These are phyloP conservation scores for Phyllosticta citrichinensis DNA, from an alignment of 2,329 filamentous ascomycete species.

Conservation along the genomic window DNA sequence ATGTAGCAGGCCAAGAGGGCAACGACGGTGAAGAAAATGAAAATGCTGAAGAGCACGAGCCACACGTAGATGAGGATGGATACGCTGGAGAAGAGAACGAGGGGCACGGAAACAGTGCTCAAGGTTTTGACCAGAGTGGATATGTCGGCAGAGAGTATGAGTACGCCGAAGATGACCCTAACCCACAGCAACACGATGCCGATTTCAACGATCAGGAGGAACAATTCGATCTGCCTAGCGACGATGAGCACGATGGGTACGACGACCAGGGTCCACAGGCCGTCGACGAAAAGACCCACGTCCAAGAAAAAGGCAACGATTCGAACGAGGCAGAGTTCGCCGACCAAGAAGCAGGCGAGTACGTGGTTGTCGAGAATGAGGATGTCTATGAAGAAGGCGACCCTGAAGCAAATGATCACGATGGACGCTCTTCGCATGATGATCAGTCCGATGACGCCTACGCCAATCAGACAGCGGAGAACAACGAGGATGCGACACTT, in stretches of 20 bases:
- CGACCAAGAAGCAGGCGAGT: background rate
- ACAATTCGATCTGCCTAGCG: background rate
- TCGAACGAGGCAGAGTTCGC: background rate
- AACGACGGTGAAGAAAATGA: background rate
- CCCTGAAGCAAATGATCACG: background rate
- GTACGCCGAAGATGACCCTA: conserved; percentile 3
- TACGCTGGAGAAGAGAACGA: background rate
- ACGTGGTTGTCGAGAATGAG: conserved; percentile 3
- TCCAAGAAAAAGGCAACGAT: background rate
- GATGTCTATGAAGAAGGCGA: background rate
- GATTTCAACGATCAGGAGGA: background rate
- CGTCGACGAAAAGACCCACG: background rate
- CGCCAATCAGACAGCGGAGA: conserved; percentile 5
- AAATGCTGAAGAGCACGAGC: background rate
- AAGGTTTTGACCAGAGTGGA: background rate
- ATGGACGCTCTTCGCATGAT: background rate
- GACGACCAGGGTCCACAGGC: background rate
- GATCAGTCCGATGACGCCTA: conserved; percentile 6
- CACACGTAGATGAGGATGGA: background rate
- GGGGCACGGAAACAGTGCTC: background rate
- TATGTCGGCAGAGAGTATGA: conserved; percentile 1
- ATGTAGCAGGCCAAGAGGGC: background rate
- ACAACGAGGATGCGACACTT: conserved; percentile 8
- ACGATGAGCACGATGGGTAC: background rate
- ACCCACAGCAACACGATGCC: background rate